Evolutionary conservation across 1,139 yeast species (phyloP).

Genomic region (Martiniozyma asiatica): DNA sequence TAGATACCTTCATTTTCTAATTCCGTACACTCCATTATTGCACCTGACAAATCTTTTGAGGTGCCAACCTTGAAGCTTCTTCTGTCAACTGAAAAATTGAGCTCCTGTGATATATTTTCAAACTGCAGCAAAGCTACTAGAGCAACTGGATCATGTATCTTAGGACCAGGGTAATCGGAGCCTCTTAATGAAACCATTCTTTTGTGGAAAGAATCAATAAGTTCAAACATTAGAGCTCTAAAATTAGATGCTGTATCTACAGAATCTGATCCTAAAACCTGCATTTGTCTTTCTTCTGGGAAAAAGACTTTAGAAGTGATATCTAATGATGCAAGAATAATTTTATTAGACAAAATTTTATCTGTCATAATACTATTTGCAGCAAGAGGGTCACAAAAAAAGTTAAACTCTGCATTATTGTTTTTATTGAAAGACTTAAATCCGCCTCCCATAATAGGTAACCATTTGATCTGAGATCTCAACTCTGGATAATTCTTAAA

Average conservation of each 20-base stretch:
- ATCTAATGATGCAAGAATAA: conserved; percentile 53
- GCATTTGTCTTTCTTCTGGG: conserved; percentile 30
- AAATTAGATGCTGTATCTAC: conserved; percentile 26
- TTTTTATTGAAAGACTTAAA: conserved; percentile 37
- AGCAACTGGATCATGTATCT: conserved; percentile 74
- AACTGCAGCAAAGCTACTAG: conserved; percentile 44
- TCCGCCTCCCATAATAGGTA: conserved; percentile 75
- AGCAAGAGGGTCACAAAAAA: conserved; percentile 67
- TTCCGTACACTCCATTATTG: conserved; percentile 5
- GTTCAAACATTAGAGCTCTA: conserved; percentile 43
- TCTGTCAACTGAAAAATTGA: conserved; percentile 26
- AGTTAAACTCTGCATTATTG: conserved; percentile 65
- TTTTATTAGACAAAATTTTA: conserved; percentile 32
- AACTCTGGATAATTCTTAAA: conserved; percentile 41
- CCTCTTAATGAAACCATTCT: conserved; percentile 32
- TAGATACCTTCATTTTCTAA: conserved; percentile 27
- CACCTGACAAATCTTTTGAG: conserved; percentile 23
- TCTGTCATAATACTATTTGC: conserved; percentile 45
- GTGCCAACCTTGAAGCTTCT: conserved; percentile 24
- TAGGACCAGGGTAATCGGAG: conserved; percentile 47
- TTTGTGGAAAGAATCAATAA: conserved; percentile 43
- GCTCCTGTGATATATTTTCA: conserved; percentile 21
- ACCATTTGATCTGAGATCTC: conserved; percentile 31
- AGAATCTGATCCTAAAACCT: conserved; percentile 23
- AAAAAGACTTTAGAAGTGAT: conserved; percentile 63